Conservation (phyloP, 2,329 filamentous ascomycete species). For the Ophiocordyceps camponoti-rufipedis region DNA sequence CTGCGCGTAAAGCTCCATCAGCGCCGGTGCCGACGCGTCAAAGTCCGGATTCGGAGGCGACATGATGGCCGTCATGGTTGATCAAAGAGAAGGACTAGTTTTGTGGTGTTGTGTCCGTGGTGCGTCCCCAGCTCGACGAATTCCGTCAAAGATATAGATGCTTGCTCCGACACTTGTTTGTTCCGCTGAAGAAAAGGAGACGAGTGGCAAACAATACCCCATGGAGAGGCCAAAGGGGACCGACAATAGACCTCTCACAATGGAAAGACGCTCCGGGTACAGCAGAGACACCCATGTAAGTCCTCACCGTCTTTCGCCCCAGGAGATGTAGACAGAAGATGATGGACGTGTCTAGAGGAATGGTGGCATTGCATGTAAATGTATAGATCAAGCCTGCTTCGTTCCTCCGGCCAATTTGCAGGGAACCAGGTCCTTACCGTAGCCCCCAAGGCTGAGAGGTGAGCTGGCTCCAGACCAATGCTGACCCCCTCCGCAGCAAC, state of each 20-base stretch:
- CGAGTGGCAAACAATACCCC: neutral
- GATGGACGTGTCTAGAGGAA: neutral
- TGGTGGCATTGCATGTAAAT: neutral
- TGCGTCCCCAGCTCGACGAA: too few species aligned
- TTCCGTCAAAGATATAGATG: too few species aligned
- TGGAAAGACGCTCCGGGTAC: neutral
- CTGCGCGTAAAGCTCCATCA: conserved; percentile 5
- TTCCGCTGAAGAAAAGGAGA: neutral
- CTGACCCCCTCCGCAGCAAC: neutral
- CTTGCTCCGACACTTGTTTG: too few species aligned
- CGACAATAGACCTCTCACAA: neutral
- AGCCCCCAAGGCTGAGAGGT: neutral
- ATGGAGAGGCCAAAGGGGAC: neutral
- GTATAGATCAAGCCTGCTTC: neutral
- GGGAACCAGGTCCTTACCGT: neutral
- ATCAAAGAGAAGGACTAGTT: neutral
- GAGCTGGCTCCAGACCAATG: neutral
- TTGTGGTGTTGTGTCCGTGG: too few species aligned
- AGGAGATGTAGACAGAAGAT: too few species aligned
- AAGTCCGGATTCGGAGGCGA: neutral
- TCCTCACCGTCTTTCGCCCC: neutral
- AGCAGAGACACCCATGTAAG: neutral
- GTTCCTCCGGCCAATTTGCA: neutral
- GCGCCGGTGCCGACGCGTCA: conserved; percentile 1
- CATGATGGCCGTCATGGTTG: neutral